phyloP scores from a whole-genome alignment of 2,329 filamentous ascomycete genomes.

The Alternaria metachromatica region DNA sequence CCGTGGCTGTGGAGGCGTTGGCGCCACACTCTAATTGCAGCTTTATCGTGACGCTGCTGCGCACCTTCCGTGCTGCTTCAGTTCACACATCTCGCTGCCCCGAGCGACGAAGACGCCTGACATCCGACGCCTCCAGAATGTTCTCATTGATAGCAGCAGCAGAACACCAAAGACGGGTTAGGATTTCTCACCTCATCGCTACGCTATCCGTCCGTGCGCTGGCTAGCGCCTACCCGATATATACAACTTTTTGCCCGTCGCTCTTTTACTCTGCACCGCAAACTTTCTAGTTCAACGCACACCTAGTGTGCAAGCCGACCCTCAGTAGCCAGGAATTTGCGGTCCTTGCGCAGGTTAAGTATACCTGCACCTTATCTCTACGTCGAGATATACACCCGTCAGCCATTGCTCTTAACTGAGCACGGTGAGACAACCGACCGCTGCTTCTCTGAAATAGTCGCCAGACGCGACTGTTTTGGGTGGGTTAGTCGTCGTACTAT shows the following conservation, averaged over 20 bases:
- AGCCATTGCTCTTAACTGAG: not conserved
- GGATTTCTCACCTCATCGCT: not conserved
- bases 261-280: not conserved
- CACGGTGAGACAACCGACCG: not conserved
- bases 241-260: not conserved
- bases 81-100: not conserved
- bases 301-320: not conserved
- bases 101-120: not conserved
- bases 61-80: not conserved
- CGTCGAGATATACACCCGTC: not conserved
- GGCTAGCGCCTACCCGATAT: not conserved
- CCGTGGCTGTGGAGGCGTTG: not conserved
- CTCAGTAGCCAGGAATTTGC: not conserved
- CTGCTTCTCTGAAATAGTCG: too few relatives aligned
- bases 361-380: not conserved
- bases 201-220: not conserved
- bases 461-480: too few relatives aligned
- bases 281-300: not conserved
- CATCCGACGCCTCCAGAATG: not conserved
- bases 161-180: not conserved
- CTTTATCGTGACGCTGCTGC: not conserved
- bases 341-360: not conserved
- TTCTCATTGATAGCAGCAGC: not conserved
- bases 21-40: not conserved
- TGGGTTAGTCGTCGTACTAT: too few relatives aligned